Evolutionary conservation across 768 basidiomycete genomes (phyloP).

Genomic region (Rhodotorula graminis): DNA sequence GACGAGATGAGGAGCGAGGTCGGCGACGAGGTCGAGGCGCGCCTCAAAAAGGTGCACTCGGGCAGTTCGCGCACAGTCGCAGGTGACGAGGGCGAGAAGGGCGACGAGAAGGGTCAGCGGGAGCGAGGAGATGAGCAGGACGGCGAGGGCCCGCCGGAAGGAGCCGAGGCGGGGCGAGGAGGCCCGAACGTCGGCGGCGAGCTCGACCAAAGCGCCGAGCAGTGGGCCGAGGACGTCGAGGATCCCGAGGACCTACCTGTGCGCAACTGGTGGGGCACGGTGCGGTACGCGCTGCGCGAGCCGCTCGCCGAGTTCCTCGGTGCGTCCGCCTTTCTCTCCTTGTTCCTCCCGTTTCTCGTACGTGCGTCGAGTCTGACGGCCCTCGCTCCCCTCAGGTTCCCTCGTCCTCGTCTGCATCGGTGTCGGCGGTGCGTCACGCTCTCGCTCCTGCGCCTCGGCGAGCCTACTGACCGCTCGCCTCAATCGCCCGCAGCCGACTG

Average conservation of each 20-base stretch:
- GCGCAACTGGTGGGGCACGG: constrained; percentile 29
- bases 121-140: background rate
- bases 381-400: background rate
- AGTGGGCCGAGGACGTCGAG: constrained; percentile 23
- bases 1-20: background rate
- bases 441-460: background rate
- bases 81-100: background rate
- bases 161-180: background rate
- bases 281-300: constrained; percentile 28
- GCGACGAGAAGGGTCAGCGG: background rate
- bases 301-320: constrained; percentile 36
- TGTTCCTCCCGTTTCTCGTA: background rate
- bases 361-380: background rate
- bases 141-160: background rate
- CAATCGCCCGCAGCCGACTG: constrained; percentile 7
- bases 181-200: constrained; percentile 18
- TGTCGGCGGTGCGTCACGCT: constrained; percentile 16
- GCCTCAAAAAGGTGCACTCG: background rate
- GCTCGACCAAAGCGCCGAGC: constrained; percentile 12
- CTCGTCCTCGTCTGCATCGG: constrained; percentile 23
- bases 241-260: constrained; percentile 6
- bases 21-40: constrained; percentile 1
- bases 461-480: background rate
- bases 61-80: background rate
- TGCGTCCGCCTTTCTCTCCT: background rate